Evolutionary conservation across 768 basidiomycete genomes (phyloP).

Genomic region (Tricholoma saponaceum): DNA sequence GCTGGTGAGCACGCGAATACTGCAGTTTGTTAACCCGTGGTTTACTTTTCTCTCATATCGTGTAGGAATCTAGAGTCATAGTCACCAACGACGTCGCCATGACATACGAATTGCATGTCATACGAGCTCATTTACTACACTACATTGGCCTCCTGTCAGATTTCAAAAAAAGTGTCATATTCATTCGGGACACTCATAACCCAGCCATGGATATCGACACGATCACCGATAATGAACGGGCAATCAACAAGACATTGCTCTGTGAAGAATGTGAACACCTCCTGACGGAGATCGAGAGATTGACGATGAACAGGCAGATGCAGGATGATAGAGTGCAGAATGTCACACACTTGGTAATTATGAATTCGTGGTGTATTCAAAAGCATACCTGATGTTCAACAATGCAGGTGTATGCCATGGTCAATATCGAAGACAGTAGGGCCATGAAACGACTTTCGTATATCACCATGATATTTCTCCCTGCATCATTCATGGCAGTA

Average conservation of each 20-base stretch:
- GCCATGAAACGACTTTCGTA: constrained; percentile 55
- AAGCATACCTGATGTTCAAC: neutral
- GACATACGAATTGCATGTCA: constrained; percentile 50
- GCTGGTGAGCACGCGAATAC: constrained; percentile 26
- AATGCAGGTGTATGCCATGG: constrained; percentile 39
- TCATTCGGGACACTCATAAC: constrained; percentile 44
- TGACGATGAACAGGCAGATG: constrained; percentile 37
- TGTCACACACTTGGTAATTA: constrained; percentile 43
- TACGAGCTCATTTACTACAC: constrained; percentile 56
- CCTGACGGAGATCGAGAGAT: constrained; percentile 43
- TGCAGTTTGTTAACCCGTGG: constrained; percentile 4
- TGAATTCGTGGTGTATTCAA: neutral
- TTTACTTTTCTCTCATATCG: neutral
- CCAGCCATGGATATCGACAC: constrained; percentile 35
- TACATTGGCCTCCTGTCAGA: constrained; percentile 50
- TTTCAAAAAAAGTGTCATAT: constrained; percentile 46
- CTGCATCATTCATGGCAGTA: constrained; percentile 47
- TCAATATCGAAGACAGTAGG: constrained; percentile 45
- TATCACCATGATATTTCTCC: constrained; percentile 61
- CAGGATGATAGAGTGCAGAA: constrained; percentile 44
- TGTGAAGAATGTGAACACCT: constrained; percentile 44
- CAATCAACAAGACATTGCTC: constrained; percentile 22
- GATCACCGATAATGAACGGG: constrained; percentile 9
- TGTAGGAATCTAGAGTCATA: constrained; percentile 45
- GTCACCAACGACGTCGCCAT: constrained; percentile 33